Evolutionary conservation across 2,329 filamentous ascomycete species (phyloP).

Genomic region (Xylaria sp.): DNA sequence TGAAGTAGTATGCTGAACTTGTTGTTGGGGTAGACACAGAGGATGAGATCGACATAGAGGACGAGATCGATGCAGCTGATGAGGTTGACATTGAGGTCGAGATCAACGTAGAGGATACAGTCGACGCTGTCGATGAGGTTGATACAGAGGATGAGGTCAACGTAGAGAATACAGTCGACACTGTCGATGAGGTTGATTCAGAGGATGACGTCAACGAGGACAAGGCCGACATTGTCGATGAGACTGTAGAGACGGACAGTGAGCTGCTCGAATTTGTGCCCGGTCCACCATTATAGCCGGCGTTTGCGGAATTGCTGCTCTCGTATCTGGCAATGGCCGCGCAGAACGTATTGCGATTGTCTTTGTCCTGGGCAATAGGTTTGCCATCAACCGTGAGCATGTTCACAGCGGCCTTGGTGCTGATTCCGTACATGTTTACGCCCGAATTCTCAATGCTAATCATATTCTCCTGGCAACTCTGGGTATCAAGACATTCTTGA

Average conservation of each 20-base stretch:
- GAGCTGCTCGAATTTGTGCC: conserved; percentile 15
- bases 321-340: conserved; percentile 53
- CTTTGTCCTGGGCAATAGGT: conserved; percentile 47
- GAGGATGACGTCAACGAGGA: neutral
- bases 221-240: neutral
- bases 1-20: neutral
- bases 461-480: conserved; percentile 75
- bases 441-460: conserved; percentile 62
- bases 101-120: neutral
- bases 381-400: conserved; percentile 63
- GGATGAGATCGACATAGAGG: neutral
- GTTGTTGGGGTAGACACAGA: neutral
- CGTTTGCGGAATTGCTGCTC: conserved; percentile 10
- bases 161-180: neutral
- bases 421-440: conserved; percentile 62
- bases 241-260: conserved; percentile 4
- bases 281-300: conserved; percentile 11
- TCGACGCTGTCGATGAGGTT: neutral
- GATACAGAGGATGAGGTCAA: neutral
- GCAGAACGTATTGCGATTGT: conserved; percentile 63
- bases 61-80: neutral
- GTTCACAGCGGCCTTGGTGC: conserved; percentile 68
- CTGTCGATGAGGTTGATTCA: neutral
- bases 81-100: neutral
- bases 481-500: conserved; percentile 60